Conservation (phyloP, 2,329 filamentous ascomycete species). For the Corynespora cassiicola region DNA sequence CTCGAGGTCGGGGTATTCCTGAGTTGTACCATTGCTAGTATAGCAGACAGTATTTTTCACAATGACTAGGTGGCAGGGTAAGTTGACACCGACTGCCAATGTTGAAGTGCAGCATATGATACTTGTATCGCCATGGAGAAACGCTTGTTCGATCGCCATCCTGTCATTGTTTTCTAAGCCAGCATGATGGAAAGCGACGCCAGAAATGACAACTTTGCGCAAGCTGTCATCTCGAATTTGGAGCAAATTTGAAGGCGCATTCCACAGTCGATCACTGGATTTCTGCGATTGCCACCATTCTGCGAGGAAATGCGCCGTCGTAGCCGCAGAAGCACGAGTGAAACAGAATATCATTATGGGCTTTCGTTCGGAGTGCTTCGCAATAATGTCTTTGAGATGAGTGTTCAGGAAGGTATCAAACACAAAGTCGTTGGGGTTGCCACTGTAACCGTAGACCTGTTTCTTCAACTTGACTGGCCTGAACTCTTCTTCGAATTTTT, state of each 20-base stretch:
- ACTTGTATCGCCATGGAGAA: constrained; percentile 72
- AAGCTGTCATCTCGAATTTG: constrained; percentile 66
- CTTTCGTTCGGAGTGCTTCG: constrained; percentile 71
- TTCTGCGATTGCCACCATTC: constrained; percentile 67
- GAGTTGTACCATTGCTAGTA: constrained; percentile 59
- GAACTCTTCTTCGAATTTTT: constrained; percentile 80
- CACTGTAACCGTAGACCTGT: constrained; percentile 75
- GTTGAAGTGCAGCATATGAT: constrained; percentile 90
- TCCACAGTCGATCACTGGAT: constrained; percentile 67
- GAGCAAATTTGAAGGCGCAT: constrained; percentile 59
- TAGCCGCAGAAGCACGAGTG: constrained; percentile 73
- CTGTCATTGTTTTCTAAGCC: constrained; percentile 73
- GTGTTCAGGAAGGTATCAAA: constrained; percentile 75
- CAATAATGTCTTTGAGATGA: constrained; percentile 70
- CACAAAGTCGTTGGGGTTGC: constrained; percentile 71
- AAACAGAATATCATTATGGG: constrained; percentile 86
- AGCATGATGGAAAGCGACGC: constrained; percentile 84
- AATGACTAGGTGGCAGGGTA: constrained; percentile 83
- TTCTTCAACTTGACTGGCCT: constrained; percentile 79
- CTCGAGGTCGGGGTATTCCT: constrained; percentile 82
- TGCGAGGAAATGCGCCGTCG: constrained; percentile 71
- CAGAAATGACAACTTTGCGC: constrained; percentile 59
- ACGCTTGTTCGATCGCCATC: constrained; percentile 69
- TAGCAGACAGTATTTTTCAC: constrained; percentile 78
- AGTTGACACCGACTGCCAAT: constrained; percentile 80